Conservation (phyloP, 1,284 basidiomycete genomes). For the Trametes pubescens region DNA sequence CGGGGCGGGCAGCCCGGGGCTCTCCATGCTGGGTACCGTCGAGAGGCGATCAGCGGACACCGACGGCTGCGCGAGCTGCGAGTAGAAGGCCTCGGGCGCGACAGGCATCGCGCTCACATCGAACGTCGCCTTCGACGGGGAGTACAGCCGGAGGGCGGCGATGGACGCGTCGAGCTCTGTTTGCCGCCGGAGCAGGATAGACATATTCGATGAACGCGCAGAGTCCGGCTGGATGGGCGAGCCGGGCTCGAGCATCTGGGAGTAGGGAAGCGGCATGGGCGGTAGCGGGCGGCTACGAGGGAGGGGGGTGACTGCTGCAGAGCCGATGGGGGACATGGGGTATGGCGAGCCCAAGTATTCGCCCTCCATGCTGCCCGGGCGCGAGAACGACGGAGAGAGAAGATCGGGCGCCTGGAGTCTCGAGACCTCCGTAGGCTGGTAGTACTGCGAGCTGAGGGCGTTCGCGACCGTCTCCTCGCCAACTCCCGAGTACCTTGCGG, state of each 20-base stretch:
- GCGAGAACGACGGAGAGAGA: constrained; percentile 19
- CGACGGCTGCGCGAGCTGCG: constrained; percentile 10
- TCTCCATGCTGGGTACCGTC: constrained; percentile 10
- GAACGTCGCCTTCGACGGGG: constrained; percentile 40
- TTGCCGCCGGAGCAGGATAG: constrained; percentile 67
- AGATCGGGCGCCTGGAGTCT: constrained; percentile 10
- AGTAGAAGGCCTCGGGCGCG: constrained; percentile 17
- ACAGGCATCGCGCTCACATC: constrained; percentile 21
- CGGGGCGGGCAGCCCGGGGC: constrained; percentile 23
- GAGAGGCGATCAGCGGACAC: neutral
- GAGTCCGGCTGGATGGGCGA: constrained; percentile 31
- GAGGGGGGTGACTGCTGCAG: constrained; percentile 25
- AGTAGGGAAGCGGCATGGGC: constrained; percentile 28
- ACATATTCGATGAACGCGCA: constrained; percentile 46
- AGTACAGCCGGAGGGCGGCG: constrained; percentile 60
- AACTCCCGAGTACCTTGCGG: constrained; percentile 26
- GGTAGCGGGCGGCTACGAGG: constrained; percentile 31
- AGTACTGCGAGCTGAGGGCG: constrained; percentile 25
- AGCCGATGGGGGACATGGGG: constrained; percentile 24
- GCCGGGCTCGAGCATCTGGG: constrained; percentile 23
- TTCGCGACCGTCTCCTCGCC: constrained; percentile 24
- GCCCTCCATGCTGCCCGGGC: constrained; percentile 18
- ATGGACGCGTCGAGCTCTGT: constrained; percentile 72
- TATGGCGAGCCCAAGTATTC: constrained; percentile 18
- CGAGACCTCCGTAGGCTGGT: constrained; percentile 11